Evolutionary conservation across 2,329 filamentous ascomycete genomes (phyloP), one percentile per base, ranked within the genome.

Genomic region (Endothia cerciana): DNA sequence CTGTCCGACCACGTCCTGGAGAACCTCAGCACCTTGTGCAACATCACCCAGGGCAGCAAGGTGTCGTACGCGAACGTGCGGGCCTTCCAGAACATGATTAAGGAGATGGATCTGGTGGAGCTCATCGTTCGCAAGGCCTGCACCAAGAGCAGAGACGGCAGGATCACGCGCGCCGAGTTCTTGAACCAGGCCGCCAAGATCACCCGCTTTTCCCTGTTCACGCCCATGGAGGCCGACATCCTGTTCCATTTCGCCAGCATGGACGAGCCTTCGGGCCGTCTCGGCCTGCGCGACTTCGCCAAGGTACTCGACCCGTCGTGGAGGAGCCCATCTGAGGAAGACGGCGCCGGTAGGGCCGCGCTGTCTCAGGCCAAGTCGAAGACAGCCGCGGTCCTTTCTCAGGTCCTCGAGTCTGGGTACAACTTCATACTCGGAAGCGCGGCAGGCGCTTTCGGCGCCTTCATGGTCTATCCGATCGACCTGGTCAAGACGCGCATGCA

Each of bases 391-490:
- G 72, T 93, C 68, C 71, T 96, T 19, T 80, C 88, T 69, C 81
- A 86, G 64, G 75, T 93, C 40, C 78, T 92, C 17, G 91, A 94
- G 75, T 97, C 94, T 1, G 87, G 84, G 1, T 96, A 97, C 78
- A 94, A 97, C 83, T 99, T 99, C 76, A 88, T 82, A 3, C 87
- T 99, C 7, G 95, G 95, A 67, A 93, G 91, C 76, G 72, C 97
- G 71, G 95, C 95, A 8, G 95, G 95, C 79, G 95, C 95, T 11
- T 99, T 99, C 76, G 95, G 95, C 77, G 95, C 95, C 15, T 98
- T 99, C 77, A 97, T 99, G 93, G 95, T 99, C 63, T 99, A 99
- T 77, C 95, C 95, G 30, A 98, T 99, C 75, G 95, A 99, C 81
- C 82, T 99, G 68, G 95, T 99, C 78, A 99, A 99, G 87, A 99